Evolutionary conservation across 2,329 filamentous ascomycete genomes (phyloP).

Genomic region (Fusarium fujikuroi): DNA sequence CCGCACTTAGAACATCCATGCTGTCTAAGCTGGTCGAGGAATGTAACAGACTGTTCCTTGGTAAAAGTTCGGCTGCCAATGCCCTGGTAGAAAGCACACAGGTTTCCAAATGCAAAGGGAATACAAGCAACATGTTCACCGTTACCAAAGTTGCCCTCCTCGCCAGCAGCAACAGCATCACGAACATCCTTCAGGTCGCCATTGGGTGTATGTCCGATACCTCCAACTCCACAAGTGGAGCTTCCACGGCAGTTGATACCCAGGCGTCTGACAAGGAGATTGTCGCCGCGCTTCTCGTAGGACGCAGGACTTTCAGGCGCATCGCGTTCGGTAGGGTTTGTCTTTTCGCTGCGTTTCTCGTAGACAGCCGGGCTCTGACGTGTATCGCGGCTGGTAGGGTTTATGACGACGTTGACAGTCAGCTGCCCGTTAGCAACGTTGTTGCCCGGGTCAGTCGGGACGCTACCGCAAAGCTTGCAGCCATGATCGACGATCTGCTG

Average conservation of each 20-base stretch:
- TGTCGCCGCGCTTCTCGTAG: background rate
- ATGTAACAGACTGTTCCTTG: background rate
- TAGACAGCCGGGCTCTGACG: background rate
- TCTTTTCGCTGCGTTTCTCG: background rate
- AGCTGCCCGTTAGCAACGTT: background rate
- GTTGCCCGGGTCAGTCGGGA: background rate
- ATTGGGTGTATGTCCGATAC: background rate
- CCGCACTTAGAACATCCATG: conserved; percentile 6
- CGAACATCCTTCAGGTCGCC: background rate
- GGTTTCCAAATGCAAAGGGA: background rate
- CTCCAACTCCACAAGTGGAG: background rate
- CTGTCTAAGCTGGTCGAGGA: background rate
- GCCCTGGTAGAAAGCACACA: background rate
- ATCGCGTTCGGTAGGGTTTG: background rate
- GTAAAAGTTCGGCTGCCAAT: background rate
- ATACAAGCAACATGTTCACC: background rate
- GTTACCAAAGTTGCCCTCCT: background rate
- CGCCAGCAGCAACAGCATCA: background rate
- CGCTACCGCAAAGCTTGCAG: background rate
- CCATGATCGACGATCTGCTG: background rate
- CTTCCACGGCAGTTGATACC: conserved; percentile 7
- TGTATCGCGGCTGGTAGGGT: background rate
- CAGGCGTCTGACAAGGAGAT: background rate
- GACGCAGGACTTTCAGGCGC: background rate
- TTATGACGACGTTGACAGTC: background rate